Conservation (phyloP, 257 asterid genomes). For the Thymus mandschuricus region DNA sequence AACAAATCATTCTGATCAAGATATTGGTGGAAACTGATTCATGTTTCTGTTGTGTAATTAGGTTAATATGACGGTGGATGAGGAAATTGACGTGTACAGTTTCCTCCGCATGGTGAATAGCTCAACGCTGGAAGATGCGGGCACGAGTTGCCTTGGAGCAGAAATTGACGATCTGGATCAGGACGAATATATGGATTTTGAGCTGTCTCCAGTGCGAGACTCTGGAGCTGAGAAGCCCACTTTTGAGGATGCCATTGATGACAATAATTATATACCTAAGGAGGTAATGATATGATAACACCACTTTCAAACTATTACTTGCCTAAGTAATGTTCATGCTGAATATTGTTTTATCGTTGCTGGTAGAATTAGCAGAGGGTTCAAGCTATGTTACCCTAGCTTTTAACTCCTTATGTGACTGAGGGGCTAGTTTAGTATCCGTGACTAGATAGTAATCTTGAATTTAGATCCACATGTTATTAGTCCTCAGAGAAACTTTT, state of each 20-base stretch:
- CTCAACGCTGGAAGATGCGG: slow-evolving; percentile 51
- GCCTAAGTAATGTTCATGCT: slow-evolving; percentile 17
- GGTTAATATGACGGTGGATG: slow-evolving; percentile 63
- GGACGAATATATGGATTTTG: slow-evolving; percentile 56
- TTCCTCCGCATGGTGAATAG: slow-evolving; percentile 82
- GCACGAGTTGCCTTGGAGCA: slow-evolving; percentile 75
- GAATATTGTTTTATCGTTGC: not conserved
- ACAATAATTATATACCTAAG: slow-evolving; percentile 36
- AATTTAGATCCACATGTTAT: slow-evolving; percentile 3
- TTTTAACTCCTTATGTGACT: not conserved
- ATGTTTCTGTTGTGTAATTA: slow-evolving; percentile 36
- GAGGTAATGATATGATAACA: slow-evolving; percentile 36
- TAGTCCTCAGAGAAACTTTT: not conserved
- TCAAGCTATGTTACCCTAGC: not conserved
- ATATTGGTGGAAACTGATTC: slow-evolving; percentile 10
- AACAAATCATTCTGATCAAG: slow-evolving; percentile 19
- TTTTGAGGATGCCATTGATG: slow-evolving; percentile 70
- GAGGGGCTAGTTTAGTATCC: not conserved
- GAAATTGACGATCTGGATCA: slow-evolving; percentile 73
- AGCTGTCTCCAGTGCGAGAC: slow-evolving; percentile 75
- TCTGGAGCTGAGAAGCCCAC: slow-evolving; percentile 65
- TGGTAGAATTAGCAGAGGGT: not conserved
- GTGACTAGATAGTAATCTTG: not conserved
- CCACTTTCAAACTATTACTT: slow-evolving; percentile 6
- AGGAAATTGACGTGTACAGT: slow-evolving; percentile 72